Evolutionary conservation across 2,329 filamentous ascomycete genomes (phyloP).

Genomic region (Aspergillus alliaceus): DNA sequence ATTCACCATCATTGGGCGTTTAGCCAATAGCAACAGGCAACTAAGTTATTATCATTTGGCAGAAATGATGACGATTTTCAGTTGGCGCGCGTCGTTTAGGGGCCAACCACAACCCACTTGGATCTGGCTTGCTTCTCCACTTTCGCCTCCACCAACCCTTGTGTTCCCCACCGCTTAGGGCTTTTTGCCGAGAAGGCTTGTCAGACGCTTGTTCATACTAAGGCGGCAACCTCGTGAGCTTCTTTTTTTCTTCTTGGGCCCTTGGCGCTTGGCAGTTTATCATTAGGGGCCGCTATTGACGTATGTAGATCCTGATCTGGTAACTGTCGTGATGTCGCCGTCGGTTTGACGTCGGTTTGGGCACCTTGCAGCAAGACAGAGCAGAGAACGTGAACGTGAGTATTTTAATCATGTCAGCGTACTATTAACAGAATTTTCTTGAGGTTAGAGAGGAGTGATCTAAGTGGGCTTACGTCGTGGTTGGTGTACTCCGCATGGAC

Average conservation of each 20-base stretch:
- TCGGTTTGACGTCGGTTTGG: not conserved
- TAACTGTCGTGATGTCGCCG: not conserved
- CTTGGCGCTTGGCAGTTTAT: slow-evolving; percentile 4
- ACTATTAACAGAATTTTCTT: not conserved
- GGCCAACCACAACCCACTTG: not conserved
- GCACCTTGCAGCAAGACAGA: not conserved
- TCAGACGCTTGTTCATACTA: slow-evolving; percentile 2
- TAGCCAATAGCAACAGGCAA: not conserved
- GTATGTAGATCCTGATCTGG: not conserved
- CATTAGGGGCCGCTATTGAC: not conserved
- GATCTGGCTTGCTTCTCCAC: slow-evolving; percentile 3
- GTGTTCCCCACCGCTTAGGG: not conserved
- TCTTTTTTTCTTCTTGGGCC: not conserved
- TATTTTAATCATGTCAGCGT: not conserved
- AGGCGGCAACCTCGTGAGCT: not conserved
- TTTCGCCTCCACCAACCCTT: not conserved
- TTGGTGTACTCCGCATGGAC: not conserved
- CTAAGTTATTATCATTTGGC: not conserved
- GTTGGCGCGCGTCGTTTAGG: slow-evolving; percentile 5
- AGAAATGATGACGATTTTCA: slow-evolving; percentile 8
- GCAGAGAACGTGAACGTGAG: not conserved
- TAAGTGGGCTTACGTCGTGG: not conserved
- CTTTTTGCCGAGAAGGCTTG: slow-evolving; percentile 5
- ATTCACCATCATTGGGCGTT: not conserved
- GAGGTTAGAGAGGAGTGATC: not conserved